phyloP scores from a whole-genome alignment of 192 early-diverging fungal genomes.

The Dissophora ornata region DNA sequence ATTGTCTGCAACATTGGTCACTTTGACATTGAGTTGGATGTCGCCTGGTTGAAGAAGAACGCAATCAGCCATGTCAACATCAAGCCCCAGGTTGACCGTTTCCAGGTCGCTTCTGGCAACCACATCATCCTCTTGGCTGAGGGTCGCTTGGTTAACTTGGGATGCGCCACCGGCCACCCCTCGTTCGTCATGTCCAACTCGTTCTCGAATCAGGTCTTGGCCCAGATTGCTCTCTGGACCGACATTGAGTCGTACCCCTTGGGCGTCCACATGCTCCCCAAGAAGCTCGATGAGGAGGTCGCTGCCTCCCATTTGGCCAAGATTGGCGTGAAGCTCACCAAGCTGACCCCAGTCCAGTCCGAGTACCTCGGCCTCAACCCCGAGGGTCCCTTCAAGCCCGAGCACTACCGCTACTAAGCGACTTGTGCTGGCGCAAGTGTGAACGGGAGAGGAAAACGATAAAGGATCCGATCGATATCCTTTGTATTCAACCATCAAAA shows the following conservation, averaged over 20 bases:
- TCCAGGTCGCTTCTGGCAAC: conserved; percentile 86
- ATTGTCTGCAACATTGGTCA: conserved; percentile 99
- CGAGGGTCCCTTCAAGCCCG: conserved; percentile 95
- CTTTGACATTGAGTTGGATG: conserved; percentile 99
- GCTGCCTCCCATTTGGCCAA: conserved; percentile 93
- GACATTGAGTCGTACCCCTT: conserved; percentile 85
- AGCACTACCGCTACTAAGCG: conserved; percentile 90
- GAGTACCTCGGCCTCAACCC: conserved; percentile 84
- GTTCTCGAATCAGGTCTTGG: conserved; percentile 98
- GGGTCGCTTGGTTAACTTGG: conserved; percentile 99
- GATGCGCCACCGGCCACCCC: conserved; percentile 98
- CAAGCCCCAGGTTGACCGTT: conserved; percentile 99
- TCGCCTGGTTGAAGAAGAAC: conserved; percentile 98
- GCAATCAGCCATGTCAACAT: conserved; percentile 89
- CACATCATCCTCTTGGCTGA: conserved; percentile 98
- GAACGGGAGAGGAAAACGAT: neutral
- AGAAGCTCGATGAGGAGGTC: conserved; percentile 99
- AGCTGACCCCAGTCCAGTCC: conserved; percentile 69
- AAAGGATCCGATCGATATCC: too few species aligned
- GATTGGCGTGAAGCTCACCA: conserved; percentile 95
- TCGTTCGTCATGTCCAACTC: conserved; percentile 99
- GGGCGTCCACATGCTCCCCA: conserved; percentile 98
- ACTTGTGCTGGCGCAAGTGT: conserved; percentile 20
- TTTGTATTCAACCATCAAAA: neutral
- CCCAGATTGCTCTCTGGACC: conserved; percentile 99